A percentile compares a stretch with the other conserved stretches of the same genome.
phyloP scores from a whole-genome alignment of 345 rosid species.

The Luvunga scandens region DNA sequence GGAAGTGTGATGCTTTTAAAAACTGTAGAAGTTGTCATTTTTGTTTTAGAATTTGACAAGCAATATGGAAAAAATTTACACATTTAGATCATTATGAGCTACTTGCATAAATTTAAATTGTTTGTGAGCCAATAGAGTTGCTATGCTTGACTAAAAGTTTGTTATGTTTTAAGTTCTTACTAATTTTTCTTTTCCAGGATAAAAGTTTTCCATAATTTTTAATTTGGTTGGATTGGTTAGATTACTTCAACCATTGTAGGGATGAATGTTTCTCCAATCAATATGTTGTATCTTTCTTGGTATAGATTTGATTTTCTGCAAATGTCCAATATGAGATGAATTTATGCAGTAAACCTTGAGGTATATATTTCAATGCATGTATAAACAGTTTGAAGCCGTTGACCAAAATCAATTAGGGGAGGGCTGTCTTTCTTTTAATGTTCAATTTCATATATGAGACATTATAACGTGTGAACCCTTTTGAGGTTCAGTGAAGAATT shows the following conservation, averaged over 20 bases:
- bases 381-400: neutral
- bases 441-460: neutral
- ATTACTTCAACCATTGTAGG: neutral
- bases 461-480: neutral
- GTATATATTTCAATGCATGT: neutral
- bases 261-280: neutral
- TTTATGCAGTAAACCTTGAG: neutral
- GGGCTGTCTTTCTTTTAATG: neutral
- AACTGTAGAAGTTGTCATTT: neutral
- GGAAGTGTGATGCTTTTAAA: constrained; percentile 2
- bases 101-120: neutral
- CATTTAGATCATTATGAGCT: neutral
- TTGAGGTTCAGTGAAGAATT: neutral
- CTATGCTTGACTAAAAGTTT: neutral
- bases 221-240: neutral
- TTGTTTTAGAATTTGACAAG: neutral
- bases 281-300: neutral
- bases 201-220: neutral
- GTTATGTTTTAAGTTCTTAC: neutral
- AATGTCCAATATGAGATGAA: neutral
- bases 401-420: neutral
- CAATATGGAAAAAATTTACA: neutral
- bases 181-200: neutral
- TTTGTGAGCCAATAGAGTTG: neutral
- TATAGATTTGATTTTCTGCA: neutral